phyloP scores from a whole-genome alignment of 2,329 filamentous ascomycete genomes.

The Bipolaris zeicola region DNA sequence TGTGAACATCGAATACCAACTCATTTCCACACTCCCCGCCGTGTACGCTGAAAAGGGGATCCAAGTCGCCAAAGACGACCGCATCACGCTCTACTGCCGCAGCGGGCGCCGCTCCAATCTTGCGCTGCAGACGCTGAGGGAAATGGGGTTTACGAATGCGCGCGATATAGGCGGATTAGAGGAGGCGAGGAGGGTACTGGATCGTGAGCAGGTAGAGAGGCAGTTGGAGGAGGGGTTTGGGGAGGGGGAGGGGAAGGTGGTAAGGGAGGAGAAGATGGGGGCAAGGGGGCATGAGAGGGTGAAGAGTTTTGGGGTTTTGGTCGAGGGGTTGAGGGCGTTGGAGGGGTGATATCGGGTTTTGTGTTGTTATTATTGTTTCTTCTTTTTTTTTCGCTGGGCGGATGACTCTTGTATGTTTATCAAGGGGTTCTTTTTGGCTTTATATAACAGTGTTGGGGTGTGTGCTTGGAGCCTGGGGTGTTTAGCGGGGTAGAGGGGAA shows the following conservation, averaged over 20 bases:
- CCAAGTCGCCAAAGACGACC: constrained; percentile 29
- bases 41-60: constrained; percentile 28
- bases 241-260: constrained; percentile 1
- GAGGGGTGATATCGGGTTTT: constrained; percentile 16
- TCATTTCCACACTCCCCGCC: constrained; percentile 35
- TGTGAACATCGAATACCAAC: constrained; percentile 48
- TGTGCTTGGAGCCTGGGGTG: not conserved
- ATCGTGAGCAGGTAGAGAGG: constrained; percentile 32
- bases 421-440: not conserved
- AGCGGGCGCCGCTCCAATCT: constrained; percentile 43
- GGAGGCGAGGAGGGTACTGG: constrained; percentile 36
- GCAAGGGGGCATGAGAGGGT: constrained; percentile 18
- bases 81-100: constrained; percentile 48
- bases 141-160: constrained; percentile 38
- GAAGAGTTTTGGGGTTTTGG: constrained; percentile 30
- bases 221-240: constrained; percentile 18
- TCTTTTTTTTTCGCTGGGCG: not conserved
- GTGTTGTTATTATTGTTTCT: not conserved
- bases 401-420: not conserved
- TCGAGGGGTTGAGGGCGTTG: constrained; percentile 38
- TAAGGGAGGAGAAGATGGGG: constrained; percentile 11
- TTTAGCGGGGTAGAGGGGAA: not conserved
- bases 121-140: constrained; percentile 36
- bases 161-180: constrained; percentile 47
- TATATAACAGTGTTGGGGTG: not conserved